Evolutionary conservation across 192 early-diverging fungal species (phyloP).

Genomic region (Coemansia sp.): DNA sequence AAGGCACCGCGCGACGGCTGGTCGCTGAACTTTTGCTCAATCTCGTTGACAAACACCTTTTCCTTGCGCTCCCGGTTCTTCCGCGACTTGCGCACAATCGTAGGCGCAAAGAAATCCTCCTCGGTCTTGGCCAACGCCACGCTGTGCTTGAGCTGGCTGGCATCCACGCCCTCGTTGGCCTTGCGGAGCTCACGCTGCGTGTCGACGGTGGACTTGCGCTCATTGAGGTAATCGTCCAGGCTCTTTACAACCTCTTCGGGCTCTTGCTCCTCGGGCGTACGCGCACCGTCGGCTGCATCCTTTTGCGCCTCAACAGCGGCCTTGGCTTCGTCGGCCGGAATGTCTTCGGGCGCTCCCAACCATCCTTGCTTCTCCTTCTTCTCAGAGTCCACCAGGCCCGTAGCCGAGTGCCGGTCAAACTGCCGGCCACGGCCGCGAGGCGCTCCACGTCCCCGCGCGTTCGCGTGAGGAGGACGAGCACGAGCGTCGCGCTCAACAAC

Average conservation of each 20-base stretch:
- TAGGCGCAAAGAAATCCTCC: conserved; percentile 71
- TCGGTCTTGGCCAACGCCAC: conserved; percentile 71
- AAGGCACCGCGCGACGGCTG: conserved; percentile 59
- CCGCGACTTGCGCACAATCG: conserved; percentile 54
- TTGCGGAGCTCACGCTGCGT: conserved; percentile 66
- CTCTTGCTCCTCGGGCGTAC: conserved; percentile 38
- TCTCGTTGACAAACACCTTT: conserved; percentile 68
- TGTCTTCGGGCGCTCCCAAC: conserved; percentile 58
- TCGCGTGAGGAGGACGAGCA: conserved; percentile 34
- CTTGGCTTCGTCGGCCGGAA: conserved; percentile 39
- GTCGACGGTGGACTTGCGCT: conserved; percentile 60
- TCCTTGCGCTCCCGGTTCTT: conserved; percentile 69
- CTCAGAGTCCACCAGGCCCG: conserved; percentile 74
- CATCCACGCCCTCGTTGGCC: conserved; percentile 87
- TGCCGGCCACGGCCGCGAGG: conserved; percentile 66
- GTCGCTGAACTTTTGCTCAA: conserved; percentile 81
- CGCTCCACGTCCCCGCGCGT: conserved; percentile 17
- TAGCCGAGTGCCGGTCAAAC: conserved; percentile 73
- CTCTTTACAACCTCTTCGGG: conserved; percentile 83
- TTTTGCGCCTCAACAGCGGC: conserved; percentile 43
- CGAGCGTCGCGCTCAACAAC: conserved; percentile 50
- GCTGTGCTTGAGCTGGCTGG: conserved; percentile 77
- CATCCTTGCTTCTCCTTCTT: conserved; percentile 92
- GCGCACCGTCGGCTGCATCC: conserved; percentile 39
- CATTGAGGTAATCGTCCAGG: conserved; percentile 83